Conservation (phyloP, 805 yeast species). For the Isabelozyma rhagii region DNA sequence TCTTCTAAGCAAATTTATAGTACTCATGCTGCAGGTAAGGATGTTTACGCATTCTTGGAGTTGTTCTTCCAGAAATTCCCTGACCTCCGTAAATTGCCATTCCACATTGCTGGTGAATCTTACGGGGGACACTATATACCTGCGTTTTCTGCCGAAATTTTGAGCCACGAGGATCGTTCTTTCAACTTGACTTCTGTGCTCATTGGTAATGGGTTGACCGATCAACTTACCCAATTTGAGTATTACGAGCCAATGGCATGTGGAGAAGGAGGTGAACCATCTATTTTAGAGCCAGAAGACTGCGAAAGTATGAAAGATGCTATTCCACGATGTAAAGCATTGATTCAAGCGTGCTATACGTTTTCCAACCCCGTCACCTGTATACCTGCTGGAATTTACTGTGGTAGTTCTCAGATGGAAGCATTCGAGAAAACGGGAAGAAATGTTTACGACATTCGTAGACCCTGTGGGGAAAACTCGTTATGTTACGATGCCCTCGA, state of each 20-base stretch:
- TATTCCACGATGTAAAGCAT: conserved; percentile 68
- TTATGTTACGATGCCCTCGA: conserved; percentile 80
- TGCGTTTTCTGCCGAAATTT: conserved; percentile 39
- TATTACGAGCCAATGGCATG: conserved; percentile 93
- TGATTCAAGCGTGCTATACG: conserved; percentile 76
- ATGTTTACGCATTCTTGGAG: conserved; percentile 35
- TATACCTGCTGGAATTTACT: conserved; percentile 87
- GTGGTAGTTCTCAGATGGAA: conserved; percentile 78
- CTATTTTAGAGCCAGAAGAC: conserved; percentile 66
- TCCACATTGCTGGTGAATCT: conserved; percentile 43
- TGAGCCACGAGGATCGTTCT: conserved; percentile 36
- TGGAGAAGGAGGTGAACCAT: conserved; percentile 78
- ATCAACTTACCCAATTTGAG: conserved; percentile 72
- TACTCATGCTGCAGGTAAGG: conserved; percentile 32
- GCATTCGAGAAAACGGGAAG: conserved; percentile 83
- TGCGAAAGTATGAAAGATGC: conserved; percentile 62
- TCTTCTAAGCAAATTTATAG: conserved; percentile 25
- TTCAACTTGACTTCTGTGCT: conserved; percentile 69
- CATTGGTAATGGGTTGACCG: conserved; percentile 93
- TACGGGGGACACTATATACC: conserved; percentile 49
- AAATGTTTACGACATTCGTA: conserved; percentile 88
- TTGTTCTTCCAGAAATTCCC: conserved; percentile 37
- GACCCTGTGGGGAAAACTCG: conserved; percentile 61
- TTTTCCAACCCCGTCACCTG: conserved; percentile 67
- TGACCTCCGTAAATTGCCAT: conserved; percentile 17